Conservation (phyloP, 495 filamentous ascomycete species). For the Aspergillus coremiiformis region DNA sequence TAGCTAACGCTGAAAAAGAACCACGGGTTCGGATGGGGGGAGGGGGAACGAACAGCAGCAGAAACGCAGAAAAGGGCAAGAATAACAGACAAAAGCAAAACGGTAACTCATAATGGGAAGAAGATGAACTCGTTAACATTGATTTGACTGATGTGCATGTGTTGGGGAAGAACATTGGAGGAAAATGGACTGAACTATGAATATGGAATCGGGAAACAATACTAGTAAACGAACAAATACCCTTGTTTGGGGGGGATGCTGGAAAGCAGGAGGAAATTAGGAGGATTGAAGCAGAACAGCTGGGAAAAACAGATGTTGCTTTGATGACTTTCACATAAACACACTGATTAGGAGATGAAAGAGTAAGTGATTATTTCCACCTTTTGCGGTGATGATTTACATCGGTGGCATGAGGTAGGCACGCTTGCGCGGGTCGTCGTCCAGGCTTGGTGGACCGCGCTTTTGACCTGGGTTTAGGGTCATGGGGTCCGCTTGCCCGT, state of each 20-base stretch:
- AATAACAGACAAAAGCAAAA: not conserved
- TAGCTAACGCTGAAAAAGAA: not conserved
- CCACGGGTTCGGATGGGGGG: not conserved
- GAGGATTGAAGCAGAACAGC: too few species aligned
- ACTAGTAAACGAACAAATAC: too few species aligned
- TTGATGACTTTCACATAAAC: not conserved
- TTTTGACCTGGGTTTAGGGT: constrained; percentile 23
- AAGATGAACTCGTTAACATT: not conserved
- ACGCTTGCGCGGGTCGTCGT: constrained; percentile 31
- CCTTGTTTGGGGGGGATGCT: too few species aligned
- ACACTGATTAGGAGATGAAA: not conserved
- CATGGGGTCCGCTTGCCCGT: constrained; percentile 11
- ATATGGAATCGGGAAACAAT: too few species aligned
- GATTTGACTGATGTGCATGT: not conserved
- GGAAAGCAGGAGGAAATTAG: not conserved
- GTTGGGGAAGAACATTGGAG: not conserved
- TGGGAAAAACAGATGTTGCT: not conserved
- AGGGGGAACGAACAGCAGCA: not conserved
- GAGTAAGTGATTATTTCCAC: not conserved
- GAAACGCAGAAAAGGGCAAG: not conserved
- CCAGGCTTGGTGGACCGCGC: constrained; percentile 15
- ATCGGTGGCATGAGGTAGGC: constrained; percentile 25
- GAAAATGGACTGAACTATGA: too few species aligned
- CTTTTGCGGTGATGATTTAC: not conserved
- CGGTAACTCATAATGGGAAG: too few species aligned